These are phyloP conservation scores for Fusarium marasasianum DNA, from an alignment of 2,329 filamentous ascomycete genomes.

Conservation along the genomic window DNA sequence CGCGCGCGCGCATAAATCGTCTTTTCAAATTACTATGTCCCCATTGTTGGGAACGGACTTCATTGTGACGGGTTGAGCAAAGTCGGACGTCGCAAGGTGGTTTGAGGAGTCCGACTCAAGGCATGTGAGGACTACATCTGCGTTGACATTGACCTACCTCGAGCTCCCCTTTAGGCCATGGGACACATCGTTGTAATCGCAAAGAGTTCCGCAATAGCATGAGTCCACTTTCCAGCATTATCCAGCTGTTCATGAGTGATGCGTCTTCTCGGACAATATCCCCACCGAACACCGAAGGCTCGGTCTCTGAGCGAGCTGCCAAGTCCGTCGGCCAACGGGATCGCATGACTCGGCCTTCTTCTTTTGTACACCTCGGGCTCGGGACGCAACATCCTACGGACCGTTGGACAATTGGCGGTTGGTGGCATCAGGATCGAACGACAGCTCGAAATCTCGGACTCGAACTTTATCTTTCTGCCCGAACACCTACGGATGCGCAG, in stretches of 20 bases:
- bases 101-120: neutral
- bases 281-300: neutral
- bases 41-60: neutral
- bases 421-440: neutral
- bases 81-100: neutral
- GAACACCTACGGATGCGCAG: neutral
- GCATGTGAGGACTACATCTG: neutral
- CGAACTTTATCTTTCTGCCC: neutral
- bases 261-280: neutral
- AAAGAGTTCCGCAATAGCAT: neutral
- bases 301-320: neutral
- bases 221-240: accelerated
- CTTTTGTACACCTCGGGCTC: neutral
- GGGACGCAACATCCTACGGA: neutral
- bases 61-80: neutral
- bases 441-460: neutral
- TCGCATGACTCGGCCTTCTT: neutral
- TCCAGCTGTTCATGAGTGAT: neutral
- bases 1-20: accelerated
- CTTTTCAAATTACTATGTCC: neutral
- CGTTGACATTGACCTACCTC: neutral
- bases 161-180: neutral
- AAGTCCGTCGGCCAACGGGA: neutral
- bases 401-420: neutral
- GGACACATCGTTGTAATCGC: neutral